These are phyloP conservation scores for Phytophthora melonis DNA, from an alignment of 352 stramenopile genomes.

Conservation along the genomic window DNA sequence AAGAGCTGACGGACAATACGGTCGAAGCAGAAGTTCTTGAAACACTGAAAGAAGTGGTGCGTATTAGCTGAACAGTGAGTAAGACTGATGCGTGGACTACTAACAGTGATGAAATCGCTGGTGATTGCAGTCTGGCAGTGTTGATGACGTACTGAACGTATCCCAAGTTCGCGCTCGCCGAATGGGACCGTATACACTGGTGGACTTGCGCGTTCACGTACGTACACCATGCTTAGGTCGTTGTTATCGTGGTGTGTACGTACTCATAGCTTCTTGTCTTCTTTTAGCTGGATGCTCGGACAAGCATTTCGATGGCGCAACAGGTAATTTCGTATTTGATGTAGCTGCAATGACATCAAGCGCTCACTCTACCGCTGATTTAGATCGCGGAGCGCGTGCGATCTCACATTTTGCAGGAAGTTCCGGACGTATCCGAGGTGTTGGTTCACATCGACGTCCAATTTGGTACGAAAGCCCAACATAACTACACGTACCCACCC, in stretches of 20 bases:
- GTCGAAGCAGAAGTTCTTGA: conserved; percentile 85
- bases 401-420: conserved; percentile 68
- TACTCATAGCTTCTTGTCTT: background rate
- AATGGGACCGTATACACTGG: conserved; percentile 90
- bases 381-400: conserved; percentile 79
- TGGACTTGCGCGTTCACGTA: conserved; percentile 88
- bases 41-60: conserved; percentile 76
- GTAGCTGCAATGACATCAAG: background rate
- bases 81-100: background rate
- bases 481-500: background rate
- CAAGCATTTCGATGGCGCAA: conserved; percentile 87
- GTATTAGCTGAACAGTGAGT: background rate
- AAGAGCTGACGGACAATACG: conserved; percentile 87
- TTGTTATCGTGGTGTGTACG: background rate
- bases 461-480: conserved; percentile 46
- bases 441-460: conserved; percentile 89
- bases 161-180: conserved; percentile 84
- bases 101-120: conserved; percentile 1
- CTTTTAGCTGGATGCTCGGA: conserved; percentile 70
- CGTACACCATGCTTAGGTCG: conserved; percentile 18
- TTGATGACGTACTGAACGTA: conserved; percentile 82
- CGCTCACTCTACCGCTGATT: conserved; percentile 4
- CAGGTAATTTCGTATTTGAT: conserved; percentile 46
- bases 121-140: conserved; percentile 64
- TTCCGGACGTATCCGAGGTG: conserved; percentile 88